Conservation (phyloP, 225 moss, liverwort and hornwort species). For the Ulota crispa region DNA sequence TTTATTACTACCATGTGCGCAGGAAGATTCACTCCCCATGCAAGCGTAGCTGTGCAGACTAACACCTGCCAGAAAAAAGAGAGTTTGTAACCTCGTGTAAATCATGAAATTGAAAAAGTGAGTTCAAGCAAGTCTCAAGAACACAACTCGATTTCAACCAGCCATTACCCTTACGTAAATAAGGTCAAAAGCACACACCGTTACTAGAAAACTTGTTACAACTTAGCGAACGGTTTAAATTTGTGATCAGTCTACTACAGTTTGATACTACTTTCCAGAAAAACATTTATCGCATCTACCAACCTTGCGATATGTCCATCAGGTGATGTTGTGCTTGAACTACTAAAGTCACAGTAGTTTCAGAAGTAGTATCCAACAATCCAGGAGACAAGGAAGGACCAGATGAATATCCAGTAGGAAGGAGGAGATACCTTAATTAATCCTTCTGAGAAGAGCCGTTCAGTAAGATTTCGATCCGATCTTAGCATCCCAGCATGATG, state of each 20-base stretch:
- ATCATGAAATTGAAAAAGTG: neutral
- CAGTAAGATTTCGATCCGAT: slow-evolving; percentile 86
- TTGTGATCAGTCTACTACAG: neutral
- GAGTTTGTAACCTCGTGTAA: slow-evolving; percentile 5
- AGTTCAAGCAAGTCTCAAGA: slow-evolving; percentile 10
- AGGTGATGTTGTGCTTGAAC: neutral
- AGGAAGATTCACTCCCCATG: slow-evolving; percentile 99
- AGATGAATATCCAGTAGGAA: neutral
- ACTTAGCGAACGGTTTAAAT: neutral
- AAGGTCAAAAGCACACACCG: neutral
- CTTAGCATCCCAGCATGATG: slow-evolving; percentile 99
- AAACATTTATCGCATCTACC: neutral
- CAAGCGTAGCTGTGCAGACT: slow-evolving; percentile 95
- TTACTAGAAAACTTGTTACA: neutral
- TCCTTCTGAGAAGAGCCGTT: slow-evolving; percentile 87
- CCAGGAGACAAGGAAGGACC: neutral
- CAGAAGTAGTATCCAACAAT: neutral
- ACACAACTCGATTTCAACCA: neutral
- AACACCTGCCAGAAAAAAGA: slow-evolving; percentile 60
- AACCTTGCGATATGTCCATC: neutral
- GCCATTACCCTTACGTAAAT: neutral
- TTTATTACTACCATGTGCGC: slow-evolving; percentile 99
- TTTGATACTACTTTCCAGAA: neutral
- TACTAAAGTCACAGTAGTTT: neutral
- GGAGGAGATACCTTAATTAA: slow-evolving; percentile 69